Evolutionary conservation across 2,329 filamentous ascomycete genomes (phyloP).

Genomic region (Sclerotinia subarctica): DNA sequence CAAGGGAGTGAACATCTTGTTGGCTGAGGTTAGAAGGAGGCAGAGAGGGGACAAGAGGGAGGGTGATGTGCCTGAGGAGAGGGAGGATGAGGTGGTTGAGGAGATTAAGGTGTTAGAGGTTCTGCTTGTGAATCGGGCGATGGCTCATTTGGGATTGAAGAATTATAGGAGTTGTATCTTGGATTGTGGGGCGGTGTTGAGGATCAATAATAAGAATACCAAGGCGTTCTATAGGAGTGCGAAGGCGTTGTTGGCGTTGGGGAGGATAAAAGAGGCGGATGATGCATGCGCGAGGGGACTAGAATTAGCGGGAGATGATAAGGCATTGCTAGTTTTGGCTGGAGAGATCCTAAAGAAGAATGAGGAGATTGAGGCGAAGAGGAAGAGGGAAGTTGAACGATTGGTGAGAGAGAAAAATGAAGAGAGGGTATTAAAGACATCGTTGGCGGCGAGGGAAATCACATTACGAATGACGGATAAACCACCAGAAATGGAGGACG

Average conservation of each 20-base stretch:
- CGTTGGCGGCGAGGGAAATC: constrained; percentile 69
- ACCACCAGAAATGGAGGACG: constrained; percentile 86
- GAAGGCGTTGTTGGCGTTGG: constrained; percentile 72
- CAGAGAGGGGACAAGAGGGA: constrained; percentile 44
- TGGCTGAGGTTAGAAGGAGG: constrained; percentile 58
- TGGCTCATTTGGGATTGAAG: constrained; percentile 81
- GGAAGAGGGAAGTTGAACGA: constrained; percentile 54
- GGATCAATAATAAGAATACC: constrained; percentile 74
- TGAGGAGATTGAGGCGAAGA: constrained; percentile 52
- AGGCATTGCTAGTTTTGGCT: constrained; percentile 59
- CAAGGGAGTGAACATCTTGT: constrained; percentile 75
- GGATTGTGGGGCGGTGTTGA: constrained; percentile 77
- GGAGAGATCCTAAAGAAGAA: constrained; percentile 61
- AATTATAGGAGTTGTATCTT: constrained; percentile 86
- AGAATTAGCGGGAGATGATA: constrained; percentile 67
- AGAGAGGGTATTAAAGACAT: constrained; percentile 59
- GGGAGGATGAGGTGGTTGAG: constrained; percentile 38
- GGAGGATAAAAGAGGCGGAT: constrained; percentile 74
- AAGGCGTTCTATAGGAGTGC: constrained; percentile 91
- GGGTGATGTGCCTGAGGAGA: constrained; percentile 43
- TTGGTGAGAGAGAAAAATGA: constrained; percentile 54
- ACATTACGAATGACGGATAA: constrained; percentile 61
- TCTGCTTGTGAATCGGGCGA: constrained; percentile 80
- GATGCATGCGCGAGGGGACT: constrained; percentile 76
- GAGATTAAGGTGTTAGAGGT: constrained; percentile 68